phyloP scores from a whole-genome alignment of 129 eudicot species.

The Chrysanthemum makinoi region DNA sequence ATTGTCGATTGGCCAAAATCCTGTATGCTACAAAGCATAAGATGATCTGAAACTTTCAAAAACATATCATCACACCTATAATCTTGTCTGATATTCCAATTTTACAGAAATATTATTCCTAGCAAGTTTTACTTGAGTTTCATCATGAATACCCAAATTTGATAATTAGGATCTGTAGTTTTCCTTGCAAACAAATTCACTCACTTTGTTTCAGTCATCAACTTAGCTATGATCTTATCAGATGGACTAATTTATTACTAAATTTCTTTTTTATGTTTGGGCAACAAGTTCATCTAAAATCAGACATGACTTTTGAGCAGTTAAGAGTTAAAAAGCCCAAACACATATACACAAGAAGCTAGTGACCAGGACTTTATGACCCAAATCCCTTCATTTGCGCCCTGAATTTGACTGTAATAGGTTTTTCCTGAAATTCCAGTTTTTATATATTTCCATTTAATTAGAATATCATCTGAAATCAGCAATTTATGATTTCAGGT shows the following conservation, averaged over 20 bases:
- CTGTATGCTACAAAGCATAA: conserved; percentile 38
- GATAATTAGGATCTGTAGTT: neutral
- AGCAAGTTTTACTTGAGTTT: neutral
- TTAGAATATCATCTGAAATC: too few relatives aligned
- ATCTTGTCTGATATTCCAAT: neutral
- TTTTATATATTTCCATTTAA: too few relatives aligned
- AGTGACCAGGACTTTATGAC: too few relatives aligned
- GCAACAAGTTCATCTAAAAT: too few relatives aligned
- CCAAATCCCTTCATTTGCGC: too few relatives aligned
- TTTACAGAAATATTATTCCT: neutral
- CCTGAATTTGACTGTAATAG: too few relatives aligned
- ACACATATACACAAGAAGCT: too few relatives aligned
- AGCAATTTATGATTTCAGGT: too few relatives aligned
- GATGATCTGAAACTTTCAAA: conserved; percentile 23
- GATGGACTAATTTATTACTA: too few relatives aligned
- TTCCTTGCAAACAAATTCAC: neutral
- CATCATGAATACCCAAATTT: neutral
- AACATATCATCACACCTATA: neutral
- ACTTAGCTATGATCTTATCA: neutral
- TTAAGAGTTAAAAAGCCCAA: too few relatives aligned
- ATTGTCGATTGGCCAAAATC: conserved; percentile 92
- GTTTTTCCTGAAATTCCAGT: too few relatives aligned
- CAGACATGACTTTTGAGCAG: too few relatives aligned
- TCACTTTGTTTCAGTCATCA: neutral
- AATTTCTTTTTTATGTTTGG: neutral